Evolutionary conservation across 176 grass and related monocot species (phyloP).

Genomic region (Triticum urartu): DNA sequence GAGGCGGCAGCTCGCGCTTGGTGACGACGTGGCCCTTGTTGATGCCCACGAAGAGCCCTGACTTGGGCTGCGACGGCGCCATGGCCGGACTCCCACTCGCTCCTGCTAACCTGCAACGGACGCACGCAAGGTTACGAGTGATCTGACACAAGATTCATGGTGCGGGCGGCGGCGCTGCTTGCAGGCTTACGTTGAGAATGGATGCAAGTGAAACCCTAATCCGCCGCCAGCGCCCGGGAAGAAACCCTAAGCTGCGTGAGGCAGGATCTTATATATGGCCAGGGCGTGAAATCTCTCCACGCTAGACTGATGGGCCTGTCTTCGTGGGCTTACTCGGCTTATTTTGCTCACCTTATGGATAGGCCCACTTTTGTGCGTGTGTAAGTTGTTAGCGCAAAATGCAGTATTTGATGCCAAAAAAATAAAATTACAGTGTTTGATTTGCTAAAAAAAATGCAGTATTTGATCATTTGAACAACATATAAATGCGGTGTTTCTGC

Average conservation of each 20-base stretch:
- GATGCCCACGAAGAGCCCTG: slow-evolving; percentile 59
- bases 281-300: background rate
- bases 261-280: background rate
- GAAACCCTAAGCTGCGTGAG: background rate
- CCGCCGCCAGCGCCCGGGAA: background rate
- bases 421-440: background rate
- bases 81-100: slow-evolving; percentile 12
- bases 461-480: background rate
- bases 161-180: background rate
- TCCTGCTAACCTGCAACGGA: background rate
- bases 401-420: background rate
- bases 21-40: slow-evolving; percentile 72
- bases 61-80: slow-evolving; percentile 59
- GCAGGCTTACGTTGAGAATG: background rate
- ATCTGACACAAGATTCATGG: background rate
- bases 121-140: background rate
- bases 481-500: background rate
- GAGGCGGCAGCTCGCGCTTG: slow-evolving; percentile 55
- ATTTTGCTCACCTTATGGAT: background rate
- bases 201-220: background rate
- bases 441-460: background rate
- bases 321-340: background rate
- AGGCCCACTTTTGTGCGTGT: background rate
- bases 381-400: background rate
- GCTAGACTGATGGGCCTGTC: background rate